Percentiles rank a stretch among this genome's conserved stretches.
Evolutionary conservation across 805 yeast species (phyloP).

Genomic region (Teunomyces aglyptinius): DNA sequence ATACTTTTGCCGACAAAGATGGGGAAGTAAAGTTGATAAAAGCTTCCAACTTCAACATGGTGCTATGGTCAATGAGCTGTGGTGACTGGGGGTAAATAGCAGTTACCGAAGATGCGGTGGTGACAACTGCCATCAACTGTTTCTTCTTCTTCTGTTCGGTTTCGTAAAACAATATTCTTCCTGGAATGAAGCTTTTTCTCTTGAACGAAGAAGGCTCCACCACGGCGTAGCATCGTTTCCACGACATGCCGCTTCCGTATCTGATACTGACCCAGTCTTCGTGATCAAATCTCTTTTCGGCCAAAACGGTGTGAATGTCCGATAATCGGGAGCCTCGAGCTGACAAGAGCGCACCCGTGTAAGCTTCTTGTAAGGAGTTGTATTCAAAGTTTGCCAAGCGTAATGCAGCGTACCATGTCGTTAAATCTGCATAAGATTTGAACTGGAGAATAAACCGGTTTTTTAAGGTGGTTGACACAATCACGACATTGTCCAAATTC

Average conservation of each 20-base stretch:
- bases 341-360: conserved; percentile 89
- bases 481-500: conserved; percentile 71
- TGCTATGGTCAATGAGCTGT: conserved; percentile 76
- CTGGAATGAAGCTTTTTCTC: conserved; percentile 49
- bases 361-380: conserved; percentile 85
- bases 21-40: conserved; percentile 57
- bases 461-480: conserved; percentile 89
- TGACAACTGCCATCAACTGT: conserved; percentile 75
- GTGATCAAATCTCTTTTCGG: conserved; percentile 80
- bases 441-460: conserved; percentile 84
- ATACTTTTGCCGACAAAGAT: conserved; percentile 28
- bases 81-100: conserved; percentile 93
- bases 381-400: conserved; percentile 80
- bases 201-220: conserved; percentile 65
- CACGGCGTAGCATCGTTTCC: conserved; percentile 93
- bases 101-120: conserved; percentile 66
- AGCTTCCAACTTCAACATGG: conserved; percentile 89
- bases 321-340: conserved; percentile 87
- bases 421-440: conserved; percentile 59
- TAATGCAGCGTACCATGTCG: conserved; percentile 80
- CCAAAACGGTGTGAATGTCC: conserved; percentile 80
- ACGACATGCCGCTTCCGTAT: conserved; percentile 97
- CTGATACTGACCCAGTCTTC: conserved; percentile 95
- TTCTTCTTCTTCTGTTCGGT: conserved; percentile 72
- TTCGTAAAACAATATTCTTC: conserved; percentile 78